These are phyloP conservation scores for Flaveria sonorensis DNA, from an alignment of 129 eudicot species.

Conservation along the genomic window DNA sequence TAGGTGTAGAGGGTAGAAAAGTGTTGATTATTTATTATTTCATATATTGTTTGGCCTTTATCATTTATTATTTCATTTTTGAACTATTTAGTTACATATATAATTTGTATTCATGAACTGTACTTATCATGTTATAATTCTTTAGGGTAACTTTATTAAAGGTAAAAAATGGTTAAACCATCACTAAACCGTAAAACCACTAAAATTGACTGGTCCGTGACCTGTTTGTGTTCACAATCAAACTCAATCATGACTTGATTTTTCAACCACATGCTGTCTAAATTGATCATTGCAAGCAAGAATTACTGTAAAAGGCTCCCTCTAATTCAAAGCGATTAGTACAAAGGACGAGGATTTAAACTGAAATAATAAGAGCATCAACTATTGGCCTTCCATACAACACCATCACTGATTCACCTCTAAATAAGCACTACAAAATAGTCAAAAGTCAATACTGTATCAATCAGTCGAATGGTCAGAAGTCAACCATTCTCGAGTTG, in stretches of 20 bases:
- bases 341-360: background rate
- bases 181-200: background rate
- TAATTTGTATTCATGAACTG: too few relatives aligned
- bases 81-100: too few relatives aligned
- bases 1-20: too few relatives aligned
- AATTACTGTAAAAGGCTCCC: background rate
- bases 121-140: too few relatives aligned
- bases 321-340: conserved; percentile 23
- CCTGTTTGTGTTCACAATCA: background rate
- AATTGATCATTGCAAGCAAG: background rate
- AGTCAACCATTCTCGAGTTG: conserved; percentile 71
- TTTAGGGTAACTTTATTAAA: too few relatives aligned
- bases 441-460: conserved; percentile 1
- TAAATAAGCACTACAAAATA: background rate
- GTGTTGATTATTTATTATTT: too few relatives aligned
- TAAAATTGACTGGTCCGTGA: background rate
- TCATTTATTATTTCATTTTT: too few relatives aligned
- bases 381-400: conserved; percentile 27
- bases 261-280: background rate
- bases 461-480: conserved; percentile 36
- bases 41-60: too few relatives aligned
- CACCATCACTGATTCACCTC: conserved; percentile 1
- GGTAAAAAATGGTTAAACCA: background rate
- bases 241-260: background rate
- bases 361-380: conserved; percentile 17